Evolutionary conservation across 1,139 yeast genomes (phyloP), one percentile per base, ranked within the genome.

Genomic region (Saccharomyces hybrid): DNA sequence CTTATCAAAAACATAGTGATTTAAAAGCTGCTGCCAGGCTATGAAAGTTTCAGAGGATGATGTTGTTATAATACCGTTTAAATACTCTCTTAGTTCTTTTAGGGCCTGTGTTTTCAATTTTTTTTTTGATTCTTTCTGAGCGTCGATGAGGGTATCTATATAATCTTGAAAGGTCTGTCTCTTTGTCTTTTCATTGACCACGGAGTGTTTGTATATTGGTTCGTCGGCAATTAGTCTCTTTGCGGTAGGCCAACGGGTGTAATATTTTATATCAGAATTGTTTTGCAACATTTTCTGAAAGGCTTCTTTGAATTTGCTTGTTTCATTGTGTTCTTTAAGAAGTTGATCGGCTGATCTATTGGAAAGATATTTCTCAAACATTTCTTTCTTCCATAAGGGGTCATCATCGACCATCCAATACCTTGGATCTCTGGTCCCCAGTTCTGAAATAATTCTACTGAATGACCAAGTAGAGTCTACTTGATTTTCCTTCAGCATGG

Each of bases 391-490:
- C 57, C 75, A 74, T 7, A 84, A 63, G 0, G 96, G 78, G 62
- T 84, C 86, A 19, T 76, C 73, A 4, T 74, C 71, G 1, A 89
- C 71, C 1, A 77, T 72, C 95, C 96, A 88, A 66, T 88, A 91
- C 16, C 82, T 74, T 0, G 85, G 82, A 54, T 84, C 82, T 6
- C 68, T 70, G 16, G 87, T 77, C 19, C 72, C 69, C 55, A 84
- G 74, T 29, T 74, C 76, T n/a, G 80, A 72, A 74, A 90, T 82
- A 0, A 85, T 86, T 55, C 76, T 75, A 54, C 80, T 81, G 70
- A 89, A 90, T 0, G 95, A 78, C 91, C 93, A 87, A 0, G 88
- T 79, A 0, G 86, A 78, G 64, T 85, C 90, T 1, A 88, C 87
- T 6, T 76, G 72, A 46, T 76, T 69, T 1, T 78, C 80, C 42